Base-by-base conservation (phyloP, 148 eudicot genomes). In the Agrostemma githago region DNA sequence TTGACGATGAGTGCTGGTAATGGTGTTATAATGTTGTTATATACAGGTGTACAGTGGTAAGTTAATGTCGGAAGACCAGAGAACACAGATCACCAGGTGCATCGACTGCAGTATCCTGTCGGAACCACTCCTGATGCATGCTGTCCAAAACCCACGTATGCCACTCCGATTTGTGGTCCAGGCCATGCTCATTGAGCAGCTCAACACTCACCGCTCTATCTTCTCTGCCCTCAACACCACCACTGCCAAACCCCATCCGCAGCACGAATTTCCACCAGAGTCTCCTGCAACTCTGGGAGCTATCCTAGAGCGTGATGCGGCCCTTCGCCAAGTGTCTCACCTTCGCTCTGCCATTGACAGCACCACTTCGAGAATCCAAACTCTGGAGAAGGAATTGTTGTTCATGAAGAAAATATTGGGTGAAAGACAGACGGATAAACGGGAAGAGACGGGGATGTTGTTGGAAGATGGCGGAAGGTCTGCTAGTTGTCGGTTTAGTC, bases 131-230 rank as follows among this genome's bases (percentile, higher is more conserved):
- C 87, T 90, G 43, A 79, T 86, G 87, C 98, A 90, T 71, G 90
- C 90, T 0, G 98, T 93, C 6, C 98, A 93, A 56, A 93, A 93
- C 85, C 93, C 93, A 0, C 83, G 78, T 37, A 83, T 93, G 90
- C 96, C 98, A 10, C 80, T 93, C 8, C 75, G 93, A 8, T 90
- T 93, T 82, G 78, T 93, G 0, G 90, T 93, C 78, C 96, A 90
- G 80, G 96, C 98, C 78, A 90, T 93, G 96, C 89, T 93, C 65
- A 74, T 89, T 53, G 90, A 88, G 82, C 96, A 90, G 74, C 89
- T 93, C 82, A 88, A 84, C 84, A 88, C 98, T 2, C 98, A 91
- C 70, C 92, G 87, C 72, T 81, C 93, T 66, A 81, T 93, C 77
- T 76, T 82, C 81, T 70, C 83, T 42, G 68, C 71, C 17, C 75